Percentiles rank a stretch among this genome's conserved stretches.
Conservation (phyloP, 345 rosid genomes). For the Angophora floribunda region DNA sequence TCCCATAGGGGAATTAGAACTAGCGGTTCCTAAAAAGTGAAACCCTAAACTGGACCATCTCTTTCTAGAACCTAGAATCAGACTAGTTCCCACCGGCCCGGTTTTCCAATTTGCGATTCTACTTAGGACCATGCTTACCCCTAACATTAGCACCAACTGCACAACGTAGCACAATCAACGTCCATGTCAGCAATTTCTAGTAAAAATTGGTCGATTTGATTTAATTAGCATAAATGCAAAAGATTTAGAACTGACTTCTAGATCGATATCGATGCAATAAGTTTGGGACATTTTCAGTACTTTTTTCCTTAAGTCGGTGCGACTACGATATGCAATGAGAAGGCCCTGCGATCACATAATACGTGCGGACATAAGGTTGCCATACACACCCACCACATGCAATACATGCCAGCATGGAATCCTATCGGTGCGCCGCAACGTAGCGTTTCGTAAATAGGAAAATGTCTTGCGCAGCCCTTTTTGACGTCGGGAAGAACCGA, state of each 20-base stretch:
- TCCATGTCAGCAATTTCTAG: not conserved
- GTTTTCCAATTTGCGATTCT: not conserved
- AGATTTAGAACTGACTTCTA: not conserved
- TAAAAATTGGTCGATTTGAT: too few species aligned
- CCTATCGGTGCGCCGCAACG: not conserved
- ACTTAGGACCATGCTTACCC: not conserved
- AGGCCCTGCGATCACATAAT: not conserved
- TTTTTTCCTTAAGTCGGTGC: not conserved
- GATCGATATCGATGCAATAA: too few species aligned
- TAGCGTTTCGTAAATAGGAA: not conserved
- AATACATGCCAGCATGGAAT: not conserved
- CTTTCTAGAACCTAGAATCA: not conserved
- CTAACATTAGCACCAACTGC: too few species aligned
- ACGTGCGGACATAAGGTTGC: not conserved
- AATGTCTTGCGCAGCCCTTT: not conserved
- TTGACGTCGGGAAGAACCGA: not conserved
- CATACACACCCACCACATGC: not conserved
- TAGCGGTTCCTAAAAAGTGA: not conserved
- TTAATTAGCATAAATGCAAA: not conserved
- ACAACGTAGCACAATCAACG: not conserved
- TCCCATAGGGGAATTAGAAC: rapidly evolving
- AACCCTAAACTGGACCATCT: not conserved
- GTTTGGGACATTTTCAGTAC: not conserved
- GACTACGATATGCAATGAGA: not conserved
- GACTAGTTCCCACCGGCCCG: rapidly evolving